These are phyloP conservation scores for Orbilia oligospora DNA, from an alignment of 2,329 filamentous ascomycete genomes.

Conservation along the genomic window DNA sequence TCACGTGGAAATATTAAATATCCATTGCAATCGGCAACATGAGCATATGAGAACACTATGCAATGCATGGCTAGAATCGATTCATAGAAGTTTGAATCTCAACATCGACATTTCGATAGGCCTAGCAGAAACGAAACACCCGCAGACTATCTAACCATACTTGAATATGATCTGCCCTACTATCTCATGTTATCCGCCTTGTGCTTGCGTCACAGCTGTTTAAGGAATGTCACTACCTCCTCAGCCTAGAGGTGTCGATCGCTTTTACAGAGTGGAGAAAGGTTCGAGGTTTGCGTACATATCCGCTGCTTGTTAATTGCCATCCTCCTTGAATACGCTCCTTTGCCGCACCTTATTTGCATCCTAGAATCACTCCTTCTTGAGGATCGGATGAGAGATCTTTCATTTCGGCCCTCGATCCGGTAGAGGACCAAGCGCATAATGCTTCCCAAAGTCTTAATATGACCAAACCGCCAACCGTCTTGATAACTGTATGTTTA, in stretches of 20 bases:
- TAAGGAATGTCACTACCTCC: not conserved
- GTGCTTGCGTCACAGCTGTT: slow-evolving; percentile 9
- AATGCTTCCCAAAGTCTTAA: slow-evolving; percentile 6
- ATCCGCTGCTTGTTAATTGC: not conserved
- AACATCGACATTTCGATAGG: not conserved
- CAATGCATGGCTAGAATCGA: not conserved
- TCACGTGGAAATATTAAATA: slow-evolving; percentile 42
- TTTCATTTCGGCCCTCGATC: slow-evolving; percentile 56
- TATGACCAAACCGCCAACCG: not conserved
- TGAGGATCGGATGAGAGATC: slow-evolving; percentile 58
- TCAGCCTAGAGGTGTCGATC: slow-evolving; percentile 14
- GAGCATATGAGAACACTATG: no score
- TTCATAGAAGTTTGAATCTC: not conserved
- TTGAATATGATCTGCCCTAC: not conserved
- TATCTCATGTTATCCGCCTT: slow-evolving; percentile 9
- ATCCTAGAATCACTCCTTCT: slow-evolving; percentile 35
- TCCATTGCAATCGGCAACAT: not conserved
- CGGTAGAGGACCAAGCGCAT: slow-evolving; percentile 54
- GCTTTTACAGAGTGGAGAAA: not conserved
- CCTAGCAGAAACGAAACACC: not conserved
- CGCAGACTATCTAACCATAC: not conserved
- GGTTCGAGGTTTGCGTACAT: not conserved
- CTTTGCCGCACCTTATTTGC: slow-evolving; percentile 55
- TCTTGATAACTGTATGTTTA: not conserved
- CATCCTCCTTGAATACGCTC: not conserved